Evolutionary conservation across 2,329 filamentous ascomycete genomes (phyloP), one percentile per base, ranked within the genome.

Genomic region (Talaromyces sp.): DNA sequence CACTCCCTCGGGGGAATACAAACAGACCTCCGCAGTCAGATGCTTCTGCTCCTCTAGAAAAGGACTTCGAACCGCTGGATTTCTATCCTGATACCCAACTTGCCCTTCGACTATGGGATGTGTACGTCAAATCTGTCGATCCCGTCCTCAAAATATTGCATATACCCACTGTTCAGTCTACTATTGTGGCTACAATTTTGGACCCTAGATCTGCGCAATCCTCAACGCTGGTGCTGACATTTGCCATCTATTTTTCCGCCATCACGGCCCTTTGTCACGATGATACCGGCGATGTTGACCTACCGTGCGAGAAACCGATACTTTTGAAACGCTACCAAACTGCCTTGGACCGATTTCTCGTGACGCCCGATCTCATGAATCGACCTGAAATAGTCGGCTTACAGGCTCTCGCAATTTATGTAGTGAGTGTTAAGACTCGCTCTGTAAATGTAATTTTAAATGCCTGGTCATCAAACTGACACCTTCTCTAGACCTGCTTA

Each of bases 241-340:
- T 84, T 65, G 75, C 81, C n/a, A 80, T 85, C 26, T 85, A 84
- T 65, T 84, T 83, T 63, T 79, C 77, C 46, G 80, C 80, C 0
- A 74, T 81, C 2, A 85, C 81, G 1, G 70, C 71, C 9, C 69
- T 75, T 64, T 56, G 52, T 19, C 51, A 61, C 35, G 69, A 63
- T 51, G 59, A 66, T 50, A 63, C 66, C 26, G 67, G 74, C 62
- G 72, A 62, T 35, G 52, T 61, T 70, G 62, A 62, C 62, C 54
- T 61, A 9, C 57, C 58, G 10, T 51, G 27, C 8, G 57, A 57
- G 31, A 62, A 58, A 54, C 26, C 24, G 27, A 38, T 14, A 38
- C 43, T 59, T 21, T 57, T 61, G 27, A 48, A 56, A 60, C 43
- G 48, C n/a, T 60, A 62, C 38, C 59, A 63, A 50, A 60, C 35